Conservation (phyloP, 2,329 filamentous ascomycete genomes). For the Penicillium glabrum region DNA sequence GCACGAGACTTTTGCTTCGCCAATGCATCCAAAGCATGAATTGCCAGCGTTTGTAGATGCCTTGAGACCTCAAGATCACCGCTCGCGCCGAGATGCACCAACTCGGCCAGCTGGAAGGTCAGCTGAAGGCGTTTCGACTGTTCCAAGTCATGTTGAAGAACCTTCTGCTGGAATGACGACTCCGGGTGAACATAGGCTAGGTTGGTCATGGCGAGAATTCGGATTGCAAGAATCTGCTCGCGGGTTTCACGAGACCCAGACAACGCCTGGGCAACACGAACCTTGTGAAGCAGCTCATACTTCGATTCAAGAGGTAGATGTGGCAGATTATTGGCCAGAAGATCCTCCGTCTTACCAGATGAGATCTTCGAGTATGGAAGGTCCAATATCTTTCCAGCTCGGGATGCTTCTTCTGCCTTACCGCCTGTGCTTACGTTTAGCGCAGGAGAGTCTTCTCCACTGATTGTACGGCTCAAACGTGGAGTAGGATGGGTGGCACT, state of each 20-base stretch:
- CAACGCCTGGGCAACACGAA: conserved; percentile 82
- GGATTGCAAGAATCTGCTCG: conserved; percentile 74
- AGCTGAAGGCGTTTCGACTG: conserved; percentile 87
- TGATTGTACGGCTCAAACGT: conserved; percentile 47
- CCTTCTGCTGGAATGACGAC: conserved; percentile 76
- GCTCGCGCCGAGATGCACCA: conserved; percentile 79
- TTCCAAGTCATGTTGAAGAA: conserved; percentile 83
- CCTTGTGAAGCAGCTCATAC: conserved; percentile 81
- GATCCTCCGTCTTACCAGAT: conserved; percentile 36
- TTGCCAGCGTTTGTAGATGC: conserved; percentile 76
- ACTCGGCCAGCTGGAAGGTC: conserved; percentile 85
- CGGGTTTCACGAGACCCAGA: conserved; percentile 64
- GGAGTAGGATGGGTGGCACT: conserved; percentile 62
- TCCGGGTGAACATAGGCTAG: conserved; percentile 87
- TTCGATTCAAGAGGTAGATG: conserved; percentile 71
- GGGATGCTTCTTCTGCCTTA: conserved; percentile 37
- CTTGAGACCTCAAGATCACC: conserved; percentile 68
- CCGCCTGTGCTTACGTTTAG: conserved; percentile 45
- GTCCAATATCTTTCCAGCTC: conserved; percentile 60
- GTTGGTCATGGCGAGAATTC: conserved; percentile 85
- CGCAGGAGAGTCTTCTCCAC: conserved; percentile 51
- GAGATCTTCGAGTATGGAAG: conserved; percentile 55
- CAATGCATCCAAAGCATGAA: conserved; percentile 82
- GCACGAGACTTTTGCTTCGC: conserved; percentile 74
- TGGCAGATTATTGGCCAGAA: conserved; percentile 46